Percentiles rank a stretch among this genome's conserved stretches.
phyloP scores from a whole-genome alignment of 2,329 filamentous ascomycete genomes.

The Penicillium aurantiogriseum region DNA sequence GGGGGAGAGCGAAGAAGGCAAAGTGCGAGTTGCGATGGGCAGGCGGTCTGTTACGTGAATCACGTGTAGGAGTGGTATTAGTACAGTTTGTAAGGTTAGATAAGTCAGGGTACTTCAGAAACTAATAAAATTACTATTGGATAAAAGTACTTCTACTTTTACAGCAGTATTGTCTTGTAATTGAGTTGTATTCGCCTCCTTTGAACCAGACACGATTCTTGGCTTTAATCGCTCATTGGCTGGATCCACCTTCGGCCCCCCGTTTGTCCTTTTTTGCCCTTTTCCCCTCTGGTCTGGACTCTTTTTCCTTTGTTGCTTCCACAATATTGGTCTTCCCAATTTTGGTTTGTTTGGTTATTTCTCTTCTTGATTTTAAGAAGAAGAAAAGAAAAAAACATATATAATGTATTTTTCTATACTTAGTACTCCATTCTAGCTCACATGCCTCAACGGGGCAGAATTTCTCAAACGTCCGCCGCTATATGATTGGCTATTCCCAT shows the following conservation, averaged over 20 bases:
- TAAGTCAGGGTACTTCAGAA: neutral
- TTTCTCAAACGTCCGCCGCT: neutral
- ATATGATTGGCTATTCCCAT: neutral
- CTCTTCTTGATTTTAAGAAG: neutral
- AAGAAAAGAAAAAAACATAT: neutral
- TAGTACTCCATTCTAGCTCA: neutral
- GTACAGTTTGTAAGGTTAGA: neutral
- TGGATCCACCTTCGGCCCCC: neutral
- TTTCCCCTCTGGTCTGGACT: constrained; percentile 9
- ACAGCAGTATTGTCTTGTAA: neutral
- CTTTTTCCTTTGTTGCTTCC: neutral
- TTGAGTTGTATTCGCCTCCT: neutral
- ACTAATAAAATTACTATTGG: neutral
- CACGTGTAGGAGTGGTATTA: constrained; percentile 25
- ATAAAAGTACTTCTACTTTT: neutral
- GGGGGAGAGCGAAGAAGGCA: constrained; percentile 38
- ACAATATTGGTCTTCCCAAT: neutral
- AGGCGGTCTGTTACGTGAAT: constrained; percentile 23
- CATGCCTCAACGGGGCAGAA: neutral
- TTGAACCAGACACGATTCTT: neutral
- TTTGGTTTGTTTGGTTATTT: neutral
- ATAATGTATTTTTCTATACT: neutral
- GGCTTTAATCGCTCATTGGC: neutral
- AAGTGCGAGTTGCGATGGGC: constrained; percentile 31
- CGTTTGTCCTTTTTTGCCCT: constrained; percentile 2